These are phyloP conservation scores for Chlamydomonas schloesseri DNA, from an alignment of 139 green algal genomes.

Conservation along the genomic window DNA sequence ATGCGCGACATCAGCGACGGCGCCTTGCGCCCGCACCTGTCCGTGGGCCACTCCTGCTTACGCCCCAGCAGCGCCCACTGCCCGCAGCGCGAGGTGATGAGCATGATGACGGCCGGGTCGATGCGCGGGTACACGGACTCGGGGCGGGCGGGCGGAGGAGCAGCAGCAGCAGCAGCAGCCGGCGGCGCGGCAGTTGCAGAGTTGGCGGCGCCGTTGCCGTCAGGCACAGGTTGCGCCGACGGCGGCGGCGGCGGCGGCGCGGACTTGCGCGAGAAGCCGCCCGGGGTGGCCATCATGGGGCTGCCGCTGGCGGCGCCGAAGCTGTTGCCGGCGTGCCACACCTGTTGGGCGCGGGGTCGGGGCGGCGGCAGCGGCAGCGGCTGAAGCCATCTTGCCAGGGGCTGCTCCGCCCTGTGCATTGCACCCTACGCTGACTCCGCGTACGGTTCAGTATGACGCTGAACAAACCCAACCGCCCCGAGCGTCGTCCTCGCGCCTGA, in stretches of 20 bases:
- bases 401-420: no score
- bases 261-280: constrained; percentile 27
- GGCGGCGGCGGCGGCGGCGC: background rate
- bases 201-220: no score
- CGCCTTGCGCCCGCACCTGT: constrained; percentile 31
- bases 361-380: no score
- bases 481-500: no score
- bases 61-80: constrained; percentile 73
- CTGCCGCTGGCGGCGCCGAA: background rate
- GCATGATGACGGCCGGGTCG: constrained; percentile 85
- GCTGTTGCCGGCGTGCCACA: constrained; percentile 19
- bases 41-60: constrained; percentile 74
- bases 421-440: no score
- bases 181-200: no score
- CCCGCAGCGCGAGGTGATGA: constrained; percentile 59
- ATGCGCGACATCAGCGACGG: no score
- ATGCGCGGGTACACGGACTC: constrained; percentile 69
- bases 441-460: no score
- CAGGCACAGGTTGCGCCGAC: background rate
- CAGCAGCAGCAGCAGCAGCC: background rate
- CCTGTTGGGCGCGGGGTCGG: no score
- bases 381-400: no score
- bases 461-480: no score
- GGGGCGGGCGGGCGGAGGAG: background rate
- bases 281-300: background rate